Base-by-base conservation (phyloP, 192 early-diverging fungal species). In the Phycomyces nitens region DNA sequence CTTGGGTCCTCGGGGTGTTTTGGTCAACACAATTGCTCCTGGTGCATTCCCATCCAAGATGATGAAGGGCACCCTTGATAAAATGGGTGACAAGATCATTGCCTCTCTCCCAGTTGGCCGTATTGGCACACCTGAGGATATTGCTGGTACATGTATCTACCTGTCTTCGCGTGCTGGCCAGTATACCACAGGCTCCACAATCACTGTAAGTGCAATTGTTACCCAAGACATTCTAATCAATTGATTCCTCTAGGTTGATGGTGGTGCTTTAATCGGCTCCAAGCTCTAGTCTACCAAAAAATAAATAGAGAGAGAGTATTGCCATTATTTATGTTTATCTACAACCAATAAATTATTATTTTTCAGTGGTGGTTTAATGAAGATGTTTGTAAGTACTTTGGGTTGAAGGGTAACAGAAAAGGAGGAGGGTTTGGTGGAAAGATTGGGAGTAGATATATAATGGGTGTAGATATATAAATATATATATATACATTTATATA, bases 81-180 rank as follows among this genome's bases (percentile, higher is more conserved):
- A 72, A 21, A 66, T 76, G 60, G 71, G 79, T 2, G 80, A 89
- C 10, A 41, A 43, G 10, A 88, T 91, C 47, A 77, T 84, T 0
- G 54, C 64, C 8, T 49, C 54, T 41, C 72, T 90, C 63, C 92
- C 93, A 10, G 44, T 91, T 59, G 82, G 83, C 14, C 82, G 94
- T 18, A 89, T 98, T 63, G 96, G 96, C 0, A 68, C 70, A 14
- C 74, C 90, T 1, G 83, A 90, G 66, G 95, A 97, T 77, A 89
- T 97, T 80, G 93, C 90, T 49, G 96, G 90, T 18, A 77, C 89
- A 0, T 85, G 85, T 29, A 75, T 97, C 22, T 97, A 90, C 67
- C 69, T 95, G 62, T 81, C 84, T 8, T 85, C 83, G 18, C 61
- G 76, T 12, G 93, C 88, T 1, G 88, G 88, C 29, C 84, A 89